Base-by-base conservation (phyloP, 2,329 filamentous ascomycete genomes). In the Tolypocladium inflatum region DNA sequence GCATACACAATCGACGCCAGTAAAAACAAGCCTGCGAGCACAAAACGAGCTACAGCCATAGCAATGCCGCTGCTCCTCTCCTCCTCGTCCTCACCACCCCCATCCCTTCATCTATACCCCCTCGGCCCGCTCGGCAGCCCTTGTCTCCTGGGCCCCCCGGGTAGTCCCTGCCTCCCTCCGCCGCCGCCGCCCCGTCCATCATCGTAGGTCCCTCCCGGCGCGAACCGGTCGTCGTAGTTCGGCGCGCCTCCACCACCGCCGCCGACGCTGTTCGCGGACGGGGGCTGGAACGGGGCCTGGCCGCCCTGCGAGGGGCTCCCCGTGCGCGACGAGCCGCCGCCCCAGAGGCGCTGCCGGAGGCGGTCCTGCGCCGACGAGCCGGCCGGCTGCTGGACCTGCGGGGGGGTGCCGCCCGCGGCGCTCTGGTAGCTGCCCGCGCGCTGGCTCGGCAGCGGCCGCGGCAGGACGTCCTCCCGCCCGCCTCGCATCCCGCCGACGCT, bases 281-380 rank as follows among this genome's bases (percentile, higher is more conserved):
- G 74, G 48, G 79, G 77, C 58, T 78, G 76, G 60, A 80, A 82
- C 7, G 80, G 78, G 4, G 76, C 75, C 56, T 73, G 67, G 15
- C 61, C 64, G 43, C 65, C 62, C 21, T 72, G 69, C 30, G 75
- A 74, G 10, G 84, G 83, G 62, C 84, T 87, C 54, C 77, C 76
- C 50, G 81, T 39, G 15, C 51, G 82, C 63, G 81, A 78, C 26
- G 82, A 48, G 43, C 43, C 73, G 6, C 78, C 79, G 37, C 83
- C 85, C 80, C 91, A 91, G 52, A 96, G 75, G 61, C 90, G 78
- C 66, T 91, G 90, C 68, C 91, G 90, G 65, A 97, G 76, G 64
- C 90, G 80, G 65, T 96, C 90, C 74, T 95, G 90, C 55, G 91
- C 91, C 23, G 86, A 84, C 39, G 78, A 78, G 3, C 78, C 75